Evolutionary conservation across 2,329 filamentous ascomycete genomes (phyloP).

Genomic region (Cercospora janseana): DNA sequence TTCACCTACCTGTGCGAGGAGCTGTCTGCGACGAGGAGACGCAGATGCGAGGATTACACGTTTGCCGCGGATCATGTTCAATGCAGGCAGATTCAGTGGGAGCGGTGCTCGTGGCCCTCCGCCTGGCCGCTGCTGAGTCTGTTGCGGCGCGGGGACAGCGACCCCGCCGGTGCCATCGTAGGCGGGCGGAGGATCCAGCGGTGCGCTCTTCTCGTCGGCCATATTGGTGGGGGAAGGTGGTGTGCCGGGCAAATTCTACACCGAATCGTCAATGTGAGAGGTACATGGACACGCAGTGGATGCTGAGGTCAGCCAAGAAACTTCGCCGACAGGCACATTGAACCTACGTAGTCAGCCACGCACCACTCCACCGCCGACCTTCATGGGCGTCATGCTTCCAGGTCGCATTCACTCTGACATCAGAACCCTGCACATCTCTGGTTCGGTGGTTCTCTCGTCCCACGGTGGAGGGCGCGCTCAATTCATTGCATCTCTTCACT

Average conservation of each 20-base stretch:
- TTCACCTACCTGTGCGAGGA: conserved; percentile 65
- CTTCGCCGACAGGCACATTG: not conserved
- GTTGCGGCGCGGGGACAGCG: conserved; percentile 15
- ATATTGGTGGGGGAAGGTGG: conserved; percentile 20
- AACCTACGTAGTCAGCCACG: too few species aligned
- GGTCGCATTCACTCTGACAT: not conserved
- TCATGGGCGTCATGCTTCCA: not conserved
- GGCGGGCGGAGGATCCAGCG: conserved; percentile 45
- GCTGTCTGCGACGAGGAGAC: conserved; percentile 77
- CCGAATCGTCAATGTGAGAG: too few species aligned
- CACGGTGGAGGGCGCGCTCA: too few species aligned
- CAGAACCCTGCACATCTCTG: not conserved
- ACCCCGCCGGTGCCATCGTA: conserved; percentile 36
- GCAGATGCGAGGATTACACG: conserved; percentile 86
- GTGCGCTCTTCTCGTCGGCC: conserved; percentile 38
- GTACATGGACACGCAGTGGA: too few species aligned
- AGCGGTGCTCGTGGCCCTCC: conserved; percentile 52
- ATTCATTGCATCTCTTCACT: too few species aligned
- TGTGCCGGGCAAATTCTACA: not conserved
- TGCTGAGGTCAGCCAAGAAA: not conserved
- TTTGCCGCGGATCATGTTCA: conserved; percentile 72
- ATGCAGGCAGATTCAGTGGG: conserved; percentile 75
- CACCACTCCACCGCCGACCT: too few species aligned
- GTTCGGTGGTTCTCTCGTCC: not conserved
- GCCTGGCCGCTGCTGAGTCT: conserved; percentile 16